Base-by-base conservation (phyloP, 2,329 filamentous ascomycete genomes). In the Ophiostoma piceae region DNA sequence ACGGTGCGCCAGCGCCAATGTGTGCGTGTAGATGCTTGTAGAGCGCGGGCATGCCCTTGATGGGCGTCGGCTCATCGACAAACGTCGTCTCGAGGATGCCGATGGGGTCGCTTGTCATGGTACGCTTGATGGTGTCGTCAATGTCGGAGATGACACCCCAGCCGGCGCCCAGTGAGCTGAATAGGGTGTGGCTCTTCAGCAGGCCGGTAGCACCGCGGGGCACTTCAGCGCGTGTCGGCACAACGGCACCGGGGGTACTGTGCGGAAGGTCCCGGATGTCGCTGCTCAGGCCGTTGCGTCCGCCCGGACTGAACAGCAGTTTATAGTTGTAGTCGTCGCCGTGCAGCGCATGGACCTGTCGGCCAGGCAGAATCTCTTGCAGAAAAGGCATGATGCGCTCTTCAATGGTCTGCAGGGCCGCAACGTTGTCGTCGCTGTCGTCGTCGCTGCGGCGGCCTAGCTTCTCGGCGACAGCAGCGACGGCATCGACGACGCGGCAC, bases 71-170 rank as follows among this genome's bases (percentile, higher is more conserved):
- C 19, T 87, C 82, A 67, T 94, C 90, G 66, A 91, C 86, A 76
- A 98, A 97, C 0, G 94, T 98, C 68, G 90, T 90, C 66, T 87
- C 85, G 5, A 98, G 82, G 75, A 97, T 94, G 2, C 92, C 92
- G 8, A 90, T 84, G 0, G 92, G 89, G 67, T 92, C 90, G 62
- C 89, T 87, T 0, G 94, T 97, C 78, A 91, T 84, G 0, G 94
- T 97, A 74, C 94, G 82, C 79, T 98, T 97, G 82, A 98, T 96
- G 0, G 94, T 97, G 79, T 98, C 94, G 77, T 98, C 95, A 74
- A 98, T 87, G 75, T 98, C 94, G 54, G 91, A 94, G 73, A 97
- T 88, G 14, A 98, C 81, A 14, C 87, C 87, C 93, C 93, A 97
- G 8, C 94, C 94, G 66, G 93, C 97, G 8, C 94, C 94, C 0